A percentile compares a stretch with the other conserved stretches of the same genome.
These are phyloP conservation scores for sunflower (Helianthus annuus) DNA, from an alignment of 129 eudicot species.

Conservation along the genomic window DNA sequence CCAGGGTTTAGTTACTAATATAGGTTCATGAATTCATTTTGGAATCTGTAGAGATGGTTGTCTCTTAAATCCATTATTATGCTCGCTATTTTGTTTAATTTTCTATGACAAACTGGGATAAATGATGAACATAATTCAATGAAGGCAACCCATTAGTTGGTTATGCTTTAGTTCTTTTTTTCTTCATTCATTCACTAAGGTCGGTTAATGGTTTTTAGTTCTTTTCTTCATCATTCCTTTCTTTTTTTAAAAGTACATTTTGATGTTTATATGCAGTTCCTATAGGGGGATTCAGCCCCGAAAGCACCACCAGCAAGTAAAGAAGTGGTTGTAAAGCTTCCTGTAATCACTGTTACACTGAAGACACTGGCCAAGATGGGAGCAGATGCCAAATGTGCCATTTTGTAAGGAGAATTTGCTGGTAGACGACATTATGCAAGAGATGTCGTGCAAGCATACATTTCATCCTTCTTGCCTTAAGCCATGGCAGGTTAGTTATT, in stretches of 20 bases:
- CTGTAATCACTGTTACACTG: slow-evolving; percentile 60
- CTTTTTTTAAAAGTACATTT: neutral
- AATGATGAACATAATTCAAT: too few relatives aligned
- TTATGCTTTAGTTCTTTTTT: too few relatives aligned
- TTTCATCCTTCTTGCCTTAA: slow-evolving; percentile 97
- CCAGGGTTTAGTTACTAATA: too few relatives aligned
- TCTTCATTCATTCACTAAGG: too few relatives aligned
- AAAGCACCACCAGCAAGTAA: slow-evolving; percentile 95
- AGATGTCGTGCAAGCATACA: slow-evolving; percentile 88
- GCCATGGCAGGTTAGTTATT: slow-evolving; percentile 81
- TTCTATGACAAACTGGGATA: too few relatives aligned
- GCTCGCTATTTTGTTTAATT: too few relatives aligned
- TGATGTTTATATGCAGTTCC: slow-evolving; percentile 37
- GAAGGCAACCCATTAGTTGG: too few relatives aligned
- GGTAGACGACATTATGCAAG: slow-evolving; percentile 82
- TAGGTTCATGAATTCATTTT: too few relatives aligned
- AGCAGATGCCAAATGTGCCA: slow-evolving; percentile 76
- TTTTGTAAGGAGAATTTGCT: slow-evolving; percentile 81
- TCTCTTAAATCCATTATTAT: too few relatives aligned
- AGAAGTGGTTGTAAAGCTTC: slow-evolving; percentile 89
- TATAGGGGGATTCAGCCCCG: slow-evolving; percentile 51
- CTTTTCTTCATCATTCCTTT: too few relatives aligned
- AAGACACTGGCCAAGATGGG: slow-evolving; percentile 57
- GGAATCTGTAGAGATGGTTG: too few relatives aligned
- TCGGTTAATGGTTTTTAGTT: too few relatives aligned